A percentile compares a stretch with the other conserved stretches of the same genome.
phyloP scores from a whole-genome alignment of 1,139 yeast species.

The Candida freyschussii region DNA sequence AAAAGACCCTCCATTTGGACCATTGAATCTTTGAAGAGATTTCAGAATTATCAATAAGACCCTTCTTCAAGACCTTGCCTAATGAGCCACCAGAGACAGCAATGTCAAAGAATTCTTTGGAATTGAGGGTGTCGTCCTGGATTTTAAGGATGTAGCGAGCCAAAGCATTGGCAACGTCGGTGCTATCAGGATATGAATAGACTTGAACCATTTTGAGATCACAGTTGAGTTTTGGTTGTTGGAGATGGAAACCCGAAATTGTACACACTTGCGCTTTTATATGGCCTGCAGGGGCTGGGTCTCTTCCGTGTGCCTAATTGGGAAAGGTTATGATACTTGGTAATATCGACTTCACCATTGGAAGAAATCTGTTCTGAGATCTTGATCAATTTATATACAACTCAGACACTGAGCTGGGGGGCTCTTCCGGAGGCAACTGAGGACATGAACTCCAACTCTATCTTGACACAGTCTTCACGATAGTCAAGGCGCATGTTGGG shows the following conservation, averaged over 20 bases:
- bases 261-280: too few species aligned
- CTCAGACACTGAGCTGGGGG: too few species aligned
- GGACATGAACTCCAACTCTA: slow-evolving; percentile 19
- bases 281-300: too few species aligned
- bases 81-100: slow-evolving; percentile 92
- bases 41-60: slow-evolving; percentile 56
- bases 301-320: too few species aligned
- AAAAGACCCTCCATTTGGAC: slow-evolving; percentile 91
- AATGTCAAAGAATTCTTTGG: slow-evolving; percentile 48
- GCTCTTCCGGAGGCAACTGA: too few species aligned
- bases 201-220: slow-evolving; percentile 35
- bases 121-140: slow-evolving; percentile 48
- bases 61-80: slow-evolving; percentile 68
- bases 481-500: slow-evolving; percentile 26
- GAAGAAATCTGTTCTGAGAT: too few species aligned
- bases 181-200: slow-evolving; percentile 49
- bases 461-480: slow-evolving; percentile 17
- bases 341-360: too few species aligned
- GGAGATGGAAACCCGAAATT: too few species aligned
- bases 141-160: slow-evolving; percentile 47
- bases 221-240: background rate
- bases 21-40: slow-evolving; percentile 57
- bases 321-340: too few species aligned
- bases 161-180: slow-evolving; percentile 53
- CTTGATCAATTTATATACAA: too few species aligned